Evolutionary conservation across 306 rosid genomes (phyloP), one percentile per base, ranked within the genome.

Genomic region (Malus asiatica): DNA sequence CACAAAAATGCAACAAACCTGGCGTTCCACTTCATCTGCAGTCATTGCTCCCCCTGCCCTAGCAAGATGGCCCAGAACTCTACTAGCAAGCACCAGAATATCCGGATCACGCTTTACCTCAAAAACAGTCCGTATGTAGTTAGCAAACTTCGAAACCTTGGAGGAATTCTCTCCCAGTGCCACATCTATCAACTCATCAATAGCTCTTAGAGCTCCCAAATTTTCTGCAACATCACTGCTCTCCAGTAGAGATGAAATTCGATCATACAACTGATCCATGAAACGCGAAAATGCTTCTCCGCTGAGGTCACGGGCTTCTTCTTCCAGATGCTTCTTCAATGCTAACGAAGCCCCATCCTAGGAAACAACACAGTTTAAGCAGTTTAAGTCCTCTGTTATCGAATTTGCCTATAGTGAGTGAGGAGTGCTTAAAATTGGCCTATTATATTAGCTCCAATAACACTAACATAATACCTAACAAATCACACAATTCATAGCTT

Each of bases 31-130:
- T 87, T 95, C 97, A 82, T 95, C 97, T 0, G 97, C 97, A 16
- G 99, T 95, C 97, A 92, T 95, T 66, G 99, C 93, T 60, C 99
- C 99, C 8, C 99, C 99, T 6, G 99, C 97, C 84, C 97, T 85
- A 45, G 93, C 99, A 15, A 95, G 88, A 76, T 95, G 99, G 73
- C 99, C 99, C 61, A 95, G 87, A 82, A 95, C 99, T 80, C 87
- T 90, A 79, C 99, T 92, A 42, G 97, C 99, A 45, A 90, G 89
- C 80, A 89, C 96, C 82, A 95, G 82, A 76, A 90, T 89, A 52
- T 92, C 99, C 38, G 97, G 92, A 84, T 95, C 97, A 72, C 96
- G 97, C 78, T 95, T 95, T 42, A 79, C 76, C 64, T 95, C 99
- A 73, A 95, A 95, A 55, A 89, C 99, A 76, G 74, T 85, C 57